Evolutionary conservation across 371 early-diverging fungal genomes (phyloP), one percentile per base, ranked within the genome.

Genomic region (Mucor piriformis): DNA sequence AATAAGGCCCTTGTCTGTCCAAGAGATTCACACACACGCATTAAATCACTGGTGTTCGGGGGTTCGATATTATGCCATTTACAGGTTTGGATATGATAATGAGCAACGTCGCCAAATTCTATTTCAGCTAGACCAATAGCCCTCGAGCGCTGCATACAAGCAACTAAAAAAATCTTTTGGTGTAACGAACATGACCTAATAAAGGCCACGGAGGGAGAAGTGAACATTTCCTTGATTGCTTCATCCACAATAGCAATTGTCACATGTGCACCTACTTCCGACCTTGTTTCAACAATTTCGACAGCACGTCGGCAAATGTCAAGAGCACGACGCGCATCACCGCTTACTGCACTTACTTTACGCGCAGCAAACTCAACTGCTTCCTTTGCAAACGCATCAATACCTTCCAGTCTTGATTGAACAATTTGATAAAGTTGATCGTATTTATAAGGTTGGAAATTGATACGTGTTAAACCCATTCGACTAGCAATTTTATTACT

Each of bases 301-400:
- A 94, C 91, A 0, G 94, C 92, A 4, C 93, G 79, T 50, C 94
- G 83, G 74, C 95, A 95, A 32, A 99, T 95, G 72, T 99, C 98
- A 54, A 97, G 76, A 1, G 95, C 96, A 15, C 97, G 86, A 35
- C 99, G 85, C 21, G 98, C 98, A 81, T 99, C 99, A 2, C 99
- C 99, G 47, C 93, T 92, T 6, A 99, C 92, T 0, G 95, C 89
- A 54, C 94, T 92, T 3, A 99, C 94, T 74, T 95, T 96, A 40
- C 96, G 90, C 2, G 99, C 92, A 24, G 94, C 93, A 70, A 95
- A 89, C 69, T 95, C 94, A 12, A 99, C 82, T 0, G 99, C 98
- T 59, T 93, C 93, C 10, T 73, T 65, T 25, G 87, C 85, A 72
- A 96, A 92, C 2, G 87, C 84, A 40, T 79, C 74, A 16, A 89